Conservation (phyloP, 2,329 filamentous ascomycete genomes). For the Aspergillus sp. region DNA sequence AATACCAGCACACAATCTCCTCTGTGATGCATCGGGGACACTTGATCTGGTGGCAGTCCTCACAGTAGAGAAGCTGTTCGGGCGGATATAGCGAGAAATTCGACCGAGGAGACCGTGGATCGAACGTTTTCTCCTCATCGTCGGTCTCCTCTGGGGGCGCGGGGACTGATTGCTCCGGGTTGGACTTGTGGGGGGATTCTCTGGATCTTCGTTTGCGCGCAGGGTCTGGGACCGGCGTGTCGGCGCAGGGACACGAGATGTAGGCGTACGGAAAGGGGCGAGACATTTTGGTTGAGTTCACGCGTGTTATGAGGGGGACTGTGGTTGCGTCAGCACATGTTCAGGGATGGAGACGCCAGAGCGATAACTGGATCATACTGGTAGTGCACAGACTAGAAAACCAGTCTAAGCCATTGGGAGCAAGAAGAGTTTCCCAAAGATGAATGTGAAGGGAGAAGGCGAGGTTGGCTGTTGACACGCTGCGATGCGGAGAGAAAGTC, state of each 20-base stretch:
- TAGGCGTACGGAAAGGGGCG: slow-evolving; percentile 62
- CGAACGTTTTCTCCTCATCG: slow-evolving; percentile 76
- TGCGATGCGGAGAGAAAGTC: too few species aligned
- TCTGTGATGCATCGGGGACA: slow-evolving; percentile 90
- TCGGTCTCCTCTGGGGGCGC: slow-evolving; percentile 31
- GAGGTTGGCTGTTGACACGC: too few species aligned
- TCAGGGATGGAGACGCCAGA: neutral
- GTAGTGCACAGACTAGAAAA: too few species aligned
- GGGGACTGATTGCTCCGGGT: slow-evolving; percentile 47
- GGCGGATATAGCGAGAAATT: slow-evolving; percentile 92
- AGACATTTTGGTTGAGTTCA: slow-evolving; percentile 43
- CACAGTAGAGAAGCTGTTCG: slow-evolving; percentile 92
- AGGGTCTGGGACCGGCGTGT: slow-evolving; percentile 44
- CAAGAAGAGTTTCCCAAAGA: neutral
- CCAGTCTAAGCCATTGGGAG: too few species aligned
- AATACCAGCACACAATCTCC: slow-evolving; percentile 93
- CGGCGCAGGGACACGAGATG: slow-evolving; percentile 64
- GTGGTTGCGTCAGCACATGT: too few species aligned
- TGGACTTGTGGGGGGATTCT: slow-evolving; percentile 33
- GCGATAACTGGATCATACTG: neutral
- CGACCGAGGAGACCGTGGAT: slow-evolving; percentile 78
- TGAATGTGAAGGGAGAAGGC: neutral
- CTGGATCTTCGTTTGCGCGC: slow-evolving; percentile 38
- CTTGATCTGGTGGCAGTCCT: slow-evolving; percentile 94
- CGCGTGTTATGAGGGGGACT: neutral